Percentiles rank a stretch among this genome's conserved stretches.
phyloP scores from a whole-genome alignment of 1,139 yeast genomes.

The Pichia sp. region DNA sequence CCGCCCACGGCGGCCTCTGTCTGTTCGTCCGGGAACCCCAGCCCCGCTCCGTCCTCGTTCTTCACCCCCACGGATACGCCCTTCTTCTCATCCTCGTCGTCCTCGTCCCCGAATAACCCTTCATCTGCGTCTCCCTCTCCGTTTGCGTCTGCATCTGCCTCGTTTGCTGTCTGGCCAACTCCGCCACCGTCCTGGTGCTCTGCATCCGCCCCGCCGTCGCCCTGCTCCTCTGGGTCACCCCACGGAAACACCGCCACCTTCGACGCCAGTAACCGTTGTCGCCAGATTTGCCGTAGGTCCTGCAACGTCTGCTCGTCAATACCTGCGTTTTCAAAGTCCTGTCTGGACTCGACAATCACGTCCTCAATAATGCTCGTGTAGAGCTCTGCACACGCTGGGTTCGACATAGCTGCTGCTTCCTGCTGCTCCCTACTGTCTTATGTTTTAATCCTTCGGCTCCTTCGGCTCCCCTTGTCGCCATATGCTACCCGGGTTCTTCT shows the following conservation, averaged over 20 bases:
- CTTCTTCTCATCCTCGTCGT: no score
- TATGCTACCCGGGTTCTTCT: no score
- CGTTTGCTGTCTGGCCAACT: background rate
- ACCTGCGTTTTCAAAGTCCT: slow-evolving; percentile 93
- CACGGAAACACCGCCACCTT: slow-evolving; percentile 76
- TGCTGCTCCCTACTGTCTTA: no score
- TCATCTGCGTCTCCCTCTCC: background rate
- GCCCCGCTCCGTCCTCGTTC: no score
- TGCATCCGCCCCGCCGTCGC: slow-evolving; percentile 7
- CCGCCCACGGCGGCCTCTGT: no score
- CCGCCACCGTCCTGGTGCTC: slow-evolving; percentile 4
- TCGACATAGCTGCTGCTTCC: slow-evolving; percentile 14
- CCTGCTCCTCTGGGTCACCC: slow-evolving; percentile 37
- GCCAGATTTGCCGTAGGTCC: slow-evolving; percentile 77
- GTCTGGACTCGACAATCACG: slow-evolving; percentile 85
- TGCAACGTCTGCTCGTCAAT: slow-evolving; percentile 88
- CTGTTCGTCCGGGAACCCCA: no score
- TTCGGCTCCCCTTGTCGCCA: no score
- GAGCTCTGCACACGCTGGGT: slow-evolving; percentile 42
- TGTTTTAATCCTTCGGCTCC: no score
- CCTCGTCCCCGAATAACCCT: no score
- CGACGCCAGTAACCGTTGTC: slow-evolving; percentile 66
- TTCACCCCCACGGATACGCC: no score
- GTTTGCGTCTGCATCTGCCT: background rate
- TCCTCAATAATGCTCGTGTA: slow-evolving; percentile 84